Evolutionary conservation across 1,139 yeast species (phyloP).

Genomic region (Candida buenavistaensis): DNA sequence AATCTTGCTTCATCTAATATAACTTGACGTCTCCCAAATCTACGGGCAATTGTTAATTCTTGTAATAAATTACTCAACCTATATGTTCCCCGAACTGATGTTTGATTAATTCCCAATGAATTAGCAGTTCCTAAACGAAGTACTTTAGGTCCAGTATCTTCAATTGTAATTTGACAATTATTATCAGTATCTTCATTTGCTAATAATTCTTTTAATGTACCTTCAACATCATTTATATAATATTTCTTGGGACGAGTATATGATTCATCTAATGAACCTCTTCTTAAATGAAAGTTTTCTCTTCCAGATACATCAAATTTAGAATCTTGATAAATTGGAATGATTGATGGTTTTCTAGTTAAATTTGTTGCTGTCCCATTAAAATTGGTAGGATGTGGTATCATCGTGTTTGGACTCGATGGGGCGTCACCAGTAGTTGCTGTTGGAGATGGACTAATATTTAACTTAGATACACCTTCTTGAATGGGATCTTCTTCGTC

Average conservation of each 20-base stretch:
- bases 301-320: conserved; percentile 16
- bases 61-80: conserved; percentile 87
- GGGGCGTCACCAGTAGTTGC: not conserved
- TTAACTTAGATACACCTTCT: not conserved
- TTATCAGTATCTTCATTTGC: conserved; percentile 84
- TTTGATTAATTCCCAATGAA: conserved; percentile 74
- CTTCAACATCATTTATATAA: conserved; percentile 72
- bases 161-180: conserved; percentile 86
- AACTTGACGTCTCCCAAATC: conserved; percentile 75
- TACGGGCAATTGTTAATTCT: conserved; percentile 84
- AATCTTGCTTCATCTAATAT: conserved; percentile 80
- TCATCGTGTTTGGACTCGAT: not conserved
- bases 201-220: conserved; percentile 68
- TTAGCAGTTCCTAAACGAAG: conserved; percentile 79
- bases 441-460: not conserved
- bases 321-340: conserved; percentile 30
- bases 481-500: conserved; percentile 4
- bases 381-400: conserved; percentile 10
- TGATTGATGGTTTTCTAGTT: conserved; percentile 30
- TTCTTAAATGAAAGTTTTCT: conserved; percentile 30
- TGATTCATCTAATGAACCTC: conserved; percentile 71
- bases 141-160: conserved; percentile 92
- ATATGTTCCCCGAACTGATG: conserved; percentile 83
- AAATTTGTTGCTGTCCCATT: conserved; percentile 2
- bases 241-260: conserved; percentile 50